Percentiles rank a stretch among this genome's conserved stretches.
Conservation (phyloP, 202 grass and related monocot species). For the Elaeis oleifera region DNA sequence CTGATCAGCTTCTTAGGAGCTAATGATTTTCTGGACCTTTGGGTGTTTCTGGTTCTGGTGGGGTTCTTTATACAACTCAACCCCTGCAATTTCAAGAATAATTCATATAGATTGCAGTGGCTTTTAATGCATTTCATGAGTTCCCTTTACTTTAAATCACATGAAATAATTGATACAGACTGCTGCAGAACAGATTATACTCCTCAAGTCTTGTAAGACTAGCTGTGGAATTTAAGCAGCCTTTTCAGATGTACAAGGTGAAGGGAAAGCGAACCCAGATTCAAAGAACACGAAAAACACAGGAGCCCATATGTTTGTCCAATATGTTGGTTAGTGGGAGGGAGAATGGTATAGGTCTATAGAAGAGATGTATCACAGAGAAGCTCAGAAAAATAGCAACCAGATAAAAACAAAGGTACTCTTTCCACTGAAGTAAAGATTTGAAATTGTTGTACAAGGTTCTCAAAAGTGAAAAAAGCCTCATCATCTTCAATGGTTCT, state of each 20-base stretch:
- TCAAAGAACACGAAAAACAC: neutral
- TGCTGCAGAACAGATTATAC: neutral
- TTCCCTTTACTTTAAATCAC: neutral
- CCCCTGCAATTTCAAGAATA: constrained; percentile 12
- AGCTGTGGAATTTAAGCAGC: neutral
- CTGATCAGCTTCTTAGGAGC: neutral
- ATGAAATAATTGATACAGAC: neutral
- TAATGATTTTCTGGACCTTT: constrained; percentile 1
- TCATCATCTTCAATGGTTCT: constrained; percentile 1
- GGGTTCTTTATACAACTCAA: neutral
- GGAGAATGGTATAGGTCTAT: neutral
- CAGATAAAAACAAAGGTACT: neutral
- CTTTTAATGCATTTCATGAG: neutral
- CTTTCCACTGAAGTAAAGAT: neutral
- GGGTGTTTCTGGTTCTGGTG: neutral
- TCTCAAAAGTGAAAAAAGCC: neutral
- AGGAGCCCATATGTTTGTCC: neutral
- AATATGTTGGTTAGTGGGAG: neutral
- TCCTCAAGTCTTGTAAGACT: neutral
- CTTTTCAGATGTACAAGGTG: neutral
- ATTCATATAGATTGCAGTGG: constrained; percentile 11
- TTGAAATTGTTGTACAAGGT: constrained; percentile 4
- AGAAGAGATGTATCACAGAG: too few species aligned
- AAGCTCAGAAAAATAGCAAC: too few species aligned
- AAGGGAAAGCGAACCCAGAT: neutral